Evolutionary conservation across 176 grass and related monocot species (phyloP).

Genomic region (Avena insularis): DNA sequence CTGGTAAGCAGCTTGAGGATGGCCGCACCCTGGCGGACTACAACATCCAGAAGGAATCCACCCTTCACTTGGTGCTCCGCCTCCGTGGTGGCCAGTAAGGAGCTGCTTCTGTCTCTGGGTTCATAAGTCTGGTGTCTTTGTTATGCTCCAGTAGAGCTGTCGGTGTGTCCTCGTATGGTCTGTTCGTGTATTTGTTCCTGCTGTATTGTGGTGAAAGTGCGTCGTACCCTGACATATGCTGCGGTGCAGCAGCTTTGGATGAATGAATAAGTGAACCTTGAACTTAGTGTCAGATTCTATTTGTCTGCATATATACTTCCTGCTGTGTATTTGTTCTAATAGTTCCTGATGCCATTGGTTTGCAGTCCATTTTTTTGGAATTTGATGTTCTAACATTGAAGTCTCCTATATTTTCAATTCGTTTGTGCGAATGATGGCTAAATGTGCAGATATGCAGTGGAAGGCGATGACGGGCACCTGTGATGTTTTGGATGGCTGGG

Average conservation of each 20-base stretch:
- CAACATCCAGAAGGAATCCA: constrained; percentile 85
- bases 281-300: neutral
- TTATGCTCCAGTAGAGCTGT: neutral
- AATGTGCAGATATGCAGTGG: too few relatives aligned
- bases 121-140: neutral
- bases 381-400: too few relatives aligned
- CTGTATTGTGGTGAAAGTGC: too few relatives aligned
- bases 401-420: too few relatives aligned
- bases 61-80: constrained; percentile 9
- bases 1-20: constrained; percentile 72
- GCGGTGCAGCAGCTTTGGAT: neutral
- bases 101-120: neutral
- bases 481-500: too few relatives aligned
- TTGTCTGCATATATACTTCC: neutral
- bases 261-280: neutral
- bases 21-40: constrained; percentile 67
- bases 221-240: neutral
- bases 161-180: neutral
- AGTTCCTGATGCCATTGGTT: too few relatives aligned
- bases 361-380: too few relatives aligned
- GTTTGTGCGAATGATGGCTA: too few relatives aligned
- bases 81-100: neutral
- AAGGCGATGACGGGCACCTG: too few relatives aligned
- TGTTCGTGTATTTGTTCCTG: too few relatives aligned
- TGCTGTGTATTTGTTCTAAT: neutral